Evolutionary conservation across 2,329 filamentous ascomycete genomes (phyloP), one percentile per base, ranked within the genome.

Genomic region (Shiraia sp.): DNA sequence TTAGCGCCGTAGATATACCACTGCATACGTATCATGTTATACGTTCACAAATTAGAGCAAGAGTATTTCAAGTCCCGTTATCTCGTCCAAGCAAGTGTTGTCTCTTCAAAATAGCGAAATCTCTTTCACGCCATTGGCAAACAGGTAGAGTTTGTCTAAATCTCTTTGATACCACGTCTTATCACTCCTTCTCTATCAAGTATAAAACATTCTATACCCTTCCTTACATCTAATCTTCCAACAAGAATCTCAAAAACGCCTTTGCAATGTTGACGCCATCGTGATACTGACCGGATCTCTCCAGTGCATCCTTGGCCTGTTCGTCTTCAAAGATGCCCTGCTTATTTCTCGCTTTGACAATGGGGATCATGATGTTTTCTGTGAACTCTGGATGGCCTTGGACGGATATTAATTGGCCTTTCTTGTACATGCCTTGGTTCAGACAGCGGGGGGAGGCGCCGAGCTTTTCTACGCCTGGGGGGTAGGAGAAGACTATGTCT

Each of bases 321-420:
- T 81, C 81, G 42, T 91, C 82, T 40, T 77, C 71, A 51, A 96
- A 87, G 15, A 93, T 75, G 1, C 88, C 88, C 33, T 73, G 74
- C 19, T 76, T 73, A 60, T 87, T 81, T 42, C 90, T 78, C 45
- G 78, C 72, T 46, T 79, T 75, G 40, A 92, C 69, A 26, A 95
- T 70, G 65, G 89, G 85, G 13, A 72, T 74, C 56, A 90, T 80
- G 51, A 95, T 90, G 12, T 82, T 78, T 45, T 78, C 76, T 3
- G 78, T 87, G 65, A 92, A 93, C 68, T 96, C 90, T 1, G 90
- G 90, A 67, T 95, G 90, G 5, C 89, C 90, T 72, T 96, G 90
- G 1, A 95, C 81, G 0, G 88, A 85, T 47, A 95, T 84, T 46
- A 88, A 74, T 25, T 78, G 78, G 29, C 78, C 74, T 7, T 83